Evolutionary conservation across 257 asterid species (phyloP).

Genomic region (Scutellaria minor): DNA sequence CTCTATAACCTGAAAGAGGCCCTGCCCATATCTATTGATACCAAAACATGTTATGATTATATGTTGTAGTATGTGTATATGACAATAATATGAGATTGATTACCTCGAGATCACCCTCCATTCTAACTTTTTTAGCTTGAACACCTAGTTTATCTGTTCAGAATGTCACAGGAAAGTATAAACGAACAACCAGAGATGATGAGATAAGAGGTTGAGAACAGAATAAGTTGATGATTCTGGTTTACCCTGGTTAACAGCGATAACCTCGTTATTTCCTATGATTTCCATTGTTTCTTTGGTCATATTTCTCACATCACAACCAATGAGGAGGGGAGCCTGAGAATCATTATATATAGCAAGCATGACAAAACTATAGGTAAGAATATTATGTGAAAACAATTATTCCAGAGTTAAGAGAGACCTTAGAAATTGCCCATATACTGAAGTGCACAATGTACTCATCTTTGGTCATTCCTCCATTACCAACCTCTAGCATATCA

Average conservation of each 20-base stretch:
- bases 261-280: constrained; percentile 71
- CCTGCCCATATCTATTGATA: constrained; percentile 83
- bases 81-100: not conserved
- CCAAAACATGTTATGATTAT: not conserved
- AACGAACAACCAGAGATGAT: not conserved
- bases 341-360: not conserved
- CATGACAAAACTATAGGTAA: not conserved
- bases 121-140: constrained; percentile 86
- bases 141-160: constrained; percentile 71
- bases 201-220: not conserved
- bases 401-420: constrained; percentile 26
- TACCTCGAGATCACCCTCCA: constrained; percentile 89
- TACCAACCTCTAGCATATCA: constrained; percentile 98
- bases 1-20: constrained; percentile 70
- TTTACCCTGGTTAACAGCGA: constrained; percentile 81
- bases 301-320: constrained; percentile 77
- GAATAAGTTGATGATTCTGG: not conserved
- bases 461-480: constrained; percentile 88
- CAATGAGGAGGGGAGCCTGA: constrained; percentile 90
- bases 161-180: not conserved
- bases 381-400: not conserved
- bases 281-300: constrained; percentile 61
- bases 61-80: not conserved
- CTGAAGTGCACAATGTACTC: constrained; percentile 88
- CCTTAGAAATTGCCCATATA: constrained; percentile 93